These are phyloP conservation scores for Neoscytalidium dimidiatum DNA, from an alignment of 2,329 filamentous ascomycete genomes.

Conservation along the genomic window DNA sequence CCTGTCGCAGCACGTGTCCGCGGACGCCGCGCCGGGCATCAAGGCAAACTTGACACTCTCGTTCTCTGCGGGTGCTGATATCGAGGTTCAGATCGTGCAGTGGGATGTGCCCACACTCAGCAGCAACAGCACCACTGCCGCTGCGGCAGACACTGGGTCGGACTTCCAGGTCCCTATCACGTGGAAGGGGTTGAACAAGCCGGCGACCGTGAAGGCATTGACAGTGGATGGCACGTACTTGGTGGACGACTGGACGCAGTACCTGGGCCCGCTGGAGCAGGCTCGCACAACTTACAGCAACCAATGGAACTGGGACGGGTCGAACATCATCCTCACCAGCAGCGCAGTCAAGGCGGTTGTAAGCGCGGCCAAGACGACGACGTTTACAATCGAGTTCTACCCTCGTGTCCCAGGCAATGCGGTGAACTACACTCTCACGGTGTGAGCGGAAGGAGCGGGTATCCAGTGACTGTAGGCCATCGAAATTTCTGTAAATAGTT, in stretches of 20 bases:
- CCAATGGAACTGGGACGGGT: slow-evolving; percentile 55
- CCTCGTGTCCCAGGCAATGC: slow-evolving; percentile 53
- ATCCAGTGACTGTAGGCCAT: too few relatives aligned
- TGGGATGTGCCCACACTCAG: slow-evolving; percentile 52
- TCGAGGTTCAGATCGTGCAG: slow-evolving; percentile 53
- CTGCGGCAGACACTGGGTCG: slow-evolving; percentile 37
- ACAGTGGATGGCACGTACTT: slow-evolving; percentile 52
- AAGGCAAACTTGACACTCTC: slow-evolving; percentile 54
- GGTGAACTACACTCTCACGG: slow-evolving; percentile 51
- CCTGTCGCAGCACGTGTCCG: slow-evolving; percentile 47
- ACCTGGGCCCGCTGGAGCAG: slow-evolving; percentile 55
- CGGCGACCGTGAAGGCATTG: slow-evolving; percentile 55
- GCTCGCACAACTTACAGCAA: slow-evolving; percentile 48
- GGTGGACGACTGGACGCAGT: slow-evolving; percentile 60
- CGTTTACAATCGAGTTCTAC: slow-evolving; percentile 59
- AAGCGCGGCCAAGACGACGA: slow-evolving; percentile 45
- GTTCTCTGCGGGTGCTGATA: slow-evolving; percentile 54
- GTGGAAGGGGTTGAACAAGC: slow-evolving; percentile 53
- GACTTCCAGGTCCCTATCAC: slow-evolving; percentile 54
- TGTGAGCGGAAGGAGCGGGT: slow-evolving; percentile 27
- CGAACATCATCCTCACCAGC: slow-evolving; percentile 49
- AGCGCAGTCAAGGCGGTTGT: slow-evolving; percentile 51
- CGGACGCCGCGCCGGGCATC: slow-evolving; percentile 46
- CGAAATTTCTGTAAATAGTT: slow-evolving; percentile 11
- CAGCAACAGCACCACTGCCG: slow-evolving; percentile 28